phyloP scores from a whole-genome alignment of 352 stramenopile genomes.

The Pythium scleroteichum region DNA sequence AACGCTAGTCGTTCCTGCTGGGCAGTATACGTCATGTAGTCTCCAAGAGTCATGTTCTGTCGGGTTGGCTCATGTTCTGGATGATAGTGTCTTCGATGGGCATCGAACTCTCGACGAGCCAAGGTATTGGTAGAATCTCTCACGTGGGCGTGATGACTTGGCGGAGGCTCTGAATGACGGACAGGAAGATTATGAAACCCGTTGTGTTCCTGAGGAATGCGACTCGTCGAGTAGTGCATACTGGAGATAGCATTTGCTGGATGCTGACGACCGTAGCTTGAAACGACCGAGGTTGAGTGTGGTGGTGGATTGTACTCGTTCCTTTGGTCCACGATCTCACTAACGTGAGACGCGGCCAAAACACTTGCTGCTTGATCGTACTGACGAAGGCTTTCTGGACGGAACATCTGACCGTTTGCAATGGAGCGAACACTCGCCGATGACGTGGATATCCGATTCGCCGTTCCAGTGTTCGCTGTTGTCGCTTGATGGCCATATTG shows the following conservation, averaged over 20 bases:
- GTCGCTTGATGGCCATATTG: too few relatives aligned
- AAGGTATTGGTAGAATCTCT: neutral
- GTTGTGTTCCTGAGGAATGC: neutral
- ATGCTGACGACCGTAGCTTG: too few relatives aligned
- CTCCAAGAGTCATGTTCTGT: slow-evolving; percentile 12
- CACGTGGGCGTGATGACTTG: neutral
- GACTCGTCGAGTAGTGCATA: too few relatives aligned
- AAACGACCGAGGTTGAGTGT: neutral
- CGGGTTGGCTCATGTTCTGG: too few relatives aligned
- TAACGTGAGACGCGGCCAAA: neutral
- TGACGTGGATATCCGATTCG: too few relatives aligned
- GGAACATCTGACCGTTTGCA: neutral
- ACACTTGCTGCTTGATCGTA: neutral
- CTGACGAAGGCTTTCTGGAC: neutral
- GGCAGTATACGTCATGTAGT: slow-evolving; percentile 17
- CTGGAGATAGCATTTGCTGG: neutral
- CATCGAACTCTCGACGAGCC: too few relatives aligned
- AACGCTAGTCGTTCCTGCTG: slow-evolving; percentile 16
- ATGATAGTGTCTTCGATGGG: too few relatives aligned
- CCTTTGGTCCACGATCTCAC: neutral
- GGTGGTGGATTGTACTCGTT: neutral
- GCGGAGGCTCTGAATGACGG: neutral
- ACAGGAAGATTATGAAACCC: neutral
- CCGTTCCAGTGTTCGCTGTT: too few relatives aligned
- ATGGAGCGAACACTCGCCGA: too few relatives aligned